These are phyloP conservation scores for Amphirosellinia nigrospora DNA, from an alignment of 495 filamentous ascomycete genomes.

Conservation along the genomic window DNA sequence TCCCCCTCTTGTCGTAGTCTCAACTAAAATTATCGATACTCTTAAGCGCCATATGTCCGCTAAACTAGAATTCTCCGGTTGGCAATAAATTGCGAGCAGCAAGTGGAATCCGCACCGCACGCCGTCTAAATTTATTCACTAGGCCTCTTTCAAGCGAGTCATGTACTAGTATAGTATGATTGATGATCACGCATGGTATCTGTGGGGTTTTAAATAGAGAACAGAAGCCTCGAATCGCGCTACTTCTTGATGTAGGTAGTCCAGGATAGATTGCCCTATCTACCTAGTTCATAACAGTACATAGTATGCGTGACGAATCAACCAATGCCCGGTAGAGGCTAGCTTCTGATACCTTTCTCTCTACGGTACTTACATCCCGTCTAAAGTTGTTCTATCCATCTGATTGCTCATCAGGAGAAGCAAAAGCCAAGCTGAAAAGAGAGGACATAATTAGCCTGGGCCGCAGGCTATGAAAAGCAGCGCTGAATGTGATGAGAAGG, in stretches of 20 bases:
- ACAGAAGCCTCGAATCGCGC: neutral
- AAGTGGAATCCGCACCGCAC: neutral
- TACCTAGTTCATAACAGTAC: neutral
- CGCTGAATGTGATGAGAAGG: neutral
- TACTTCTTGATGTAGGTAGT: neutral
- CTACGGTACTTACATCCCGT: neutral
- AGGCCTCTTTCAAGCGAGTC: neutral
- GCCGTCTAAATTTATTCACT: neutral
- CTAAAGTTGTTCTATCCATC: neutral
- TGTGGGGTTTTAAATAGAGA: neutral
- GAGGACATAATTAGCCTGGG: neutral
- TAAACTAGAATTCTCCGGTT: neutral
- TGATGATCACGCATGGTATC: neutral
- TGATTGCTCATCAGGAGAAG: neutral
- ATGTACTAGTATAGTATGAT: neutral
- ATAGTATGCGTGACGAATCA: neutral
- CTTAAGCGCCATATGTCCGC: neutral
- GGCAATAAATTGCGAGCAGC: no score
- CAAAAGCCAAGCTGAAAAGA: neutral
- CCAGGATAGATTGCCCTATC: neutral
- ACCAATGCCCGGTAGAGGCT: neutral
- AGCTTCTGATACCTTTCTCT: neutral
- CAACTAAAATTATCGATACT: neutral
- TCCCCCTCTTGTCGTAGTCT: no score
- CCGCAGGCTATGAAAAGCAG: neutral